Evolutionary conservation across 257 asterid genomes (phyloP).

Genomic region (Capsicum pubescens): DNA sequence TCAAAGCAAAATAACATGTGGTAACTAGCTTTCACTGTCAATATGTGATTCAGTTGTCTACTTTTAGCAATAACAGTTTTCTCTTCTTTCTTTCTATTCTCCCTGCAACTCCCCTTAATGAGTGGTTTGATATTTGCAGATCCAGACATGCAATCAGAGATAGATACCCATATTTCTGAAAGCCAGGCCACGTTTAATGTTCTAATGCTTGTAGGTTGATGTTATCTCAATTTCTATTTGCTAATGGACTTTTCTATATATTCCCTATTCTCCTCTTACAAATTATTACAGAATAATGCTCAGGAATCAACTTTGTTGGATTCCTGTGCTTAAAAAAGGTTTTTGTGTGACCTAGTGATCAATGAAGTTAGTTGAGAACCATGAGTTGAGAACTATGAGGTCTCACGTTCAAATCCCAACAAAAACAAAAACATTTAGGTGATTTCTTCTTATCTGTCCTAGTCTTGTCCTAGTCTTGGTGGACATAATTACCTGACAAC

Average conservation of each 20-base stretch:
- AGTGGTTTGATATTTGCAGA: slow-evolving; percentile 60
- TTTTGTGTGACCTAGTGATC: not conserved
- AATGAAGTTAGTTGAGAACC: not conserved
- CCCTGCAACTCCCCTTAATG: slow-evolving; percentile 28
- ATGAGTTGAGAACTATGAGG: not conserved
- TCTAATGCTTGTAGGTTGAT: slow-evolving; percentile 68
- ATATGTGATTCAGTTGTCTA: slow-evolving; percentile 13
- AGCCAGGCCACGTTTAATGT: slow-evolving; percentile 78
- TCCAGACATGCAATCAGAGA: slow-evolving; percentile 88
- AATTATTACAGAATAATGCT: not conserved
- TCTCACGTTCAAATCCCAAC: not conserved
- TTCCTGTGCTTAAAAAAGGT: not conserved
- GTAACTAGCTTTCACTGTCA: slow-evolving; percentile 46
- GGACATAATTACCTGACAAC: not conserved
- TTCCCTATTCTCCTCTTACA: not conserved
- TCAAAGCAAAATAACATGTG: slow-evolving; percentile 92
- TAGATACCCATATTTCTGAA: slow-evolving; percentile 65
- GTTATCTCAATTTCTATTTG: slow-evolving; percentile 26
- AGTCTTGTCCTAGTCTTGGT: not conserved
- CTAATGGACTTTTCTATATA: not conserved
- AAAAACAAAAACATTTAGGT: not conserved
- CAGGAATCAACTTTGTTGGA: not conserved
- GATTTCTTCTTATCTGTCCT: not conserved
- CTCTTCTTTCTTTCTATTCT: slow-evolving; percentile 14
- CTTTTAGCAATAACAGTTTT: slow-evolving; percentile 5